phyloP scores from a whole-genome alignment of 2,329 filamentous ascomycete genomes.

The Cadophora sp. region DNA sequence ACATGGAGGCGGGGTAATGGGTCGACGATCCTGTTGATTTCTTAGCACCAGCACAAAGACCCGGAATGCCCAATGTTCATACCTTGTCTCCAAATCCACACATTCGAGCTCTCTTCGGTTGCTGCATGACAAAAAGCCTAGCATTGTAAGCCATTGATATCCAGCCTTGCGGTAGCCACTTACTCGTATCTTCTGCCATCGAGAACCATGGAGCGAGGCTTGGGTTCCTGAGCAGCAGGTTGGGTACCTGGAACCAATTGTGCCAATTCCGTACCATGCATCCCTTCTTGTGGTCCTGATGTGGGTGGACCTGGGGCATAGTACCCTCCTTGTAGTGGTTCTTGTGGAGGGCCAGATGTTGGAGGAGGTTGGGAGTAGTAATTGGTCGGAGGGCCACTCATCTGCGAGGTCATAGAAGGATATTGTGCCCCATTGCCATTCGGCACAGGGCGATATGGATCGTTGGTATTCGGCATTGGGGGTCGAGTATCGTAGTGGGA shows the following conservation, averaged over 20 bases:
- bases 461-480: neutral
- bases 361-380: constrained; percentile 7
- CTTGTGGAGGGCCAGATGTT: neutral
- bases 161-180: constrained; percentile 17
- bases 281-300: constrained; percentile 28
- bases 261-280: constrained; percentile 22
- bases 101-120: constrained; percentile 93
- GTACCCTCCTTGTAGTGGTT: constrained; percentile 31
- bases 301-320: constrained; percentile 24
- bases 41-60: neutral
- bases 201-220: constrained; percentile 28
- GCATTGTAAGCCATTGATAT: constrained; percentile 26
- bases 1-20: constrained; percentile 94
- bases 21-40: constrained; percentile 80
- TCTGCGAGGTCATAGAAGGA: constrained; percentile 4
- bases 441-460: constrained; percentile 3
- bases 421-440: neutral
- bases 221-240: constrained; percentile 30
- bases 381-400: neutral
- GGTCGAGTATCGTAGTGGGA: constrained; percentile 11
- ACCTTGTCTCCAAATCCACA: constrained; percentile 99
- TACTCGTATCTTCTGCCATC: constrained; percentile 42
- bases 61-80: constrained; percentile 34
- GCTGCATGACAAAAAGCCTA: constrained; percentile 84
- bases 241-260: constrained; percentile 31